Evolutionary conservation across 1,139 yeast species (phyloP).

Genomic region (Kodamaea derodonti): DNA sequence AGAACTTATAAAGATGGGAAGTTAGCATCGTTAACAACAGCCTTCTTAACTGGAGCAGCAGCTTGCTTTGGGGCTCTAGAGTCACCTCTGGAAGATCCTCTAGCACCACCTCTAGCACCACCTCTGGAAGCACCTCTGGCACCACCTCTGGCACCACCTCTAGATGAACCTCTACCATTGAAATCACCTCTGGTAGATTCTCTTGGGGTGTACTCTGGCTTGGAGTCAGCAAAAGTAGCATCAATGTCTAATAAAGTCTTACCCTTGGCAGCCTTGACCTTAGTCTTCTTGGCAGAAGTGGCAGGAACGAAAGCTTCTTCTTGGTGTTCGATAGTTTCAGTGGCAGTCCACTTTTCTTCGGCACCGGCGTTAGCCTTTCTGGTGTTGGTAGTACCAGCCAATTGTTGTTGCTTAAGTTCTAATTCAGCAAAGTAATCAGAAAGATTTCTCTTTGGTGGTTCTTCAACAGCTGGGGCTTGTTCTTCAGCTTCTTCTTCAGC

Average conservation of each 20-base stretch:
- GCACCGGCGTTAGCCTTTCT: slow-evolving; percentile 62
- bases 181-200: slow-evolving; percentile 26
- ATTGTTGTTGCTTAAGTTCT: slow-evolving; percentile 44
- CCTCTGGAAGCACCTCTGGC: slow-evolving; percentile 12
- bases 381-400: slow-evolving; percentile 37
- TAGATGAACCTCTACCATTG: slow-evolving; percentile 18
- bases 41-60: slow-evolving; percentile 25
- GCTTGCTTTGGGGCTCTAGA: slow-evolving; percentile 11
- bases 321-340: slow-evolving; percentile 60
- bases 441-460: slow-evolving; percentile 55
- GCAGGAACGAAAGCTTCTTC: slow-evolving; percentile 55
- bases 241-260: slow-evolving; percentile 66
- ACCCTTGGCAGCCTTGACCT: slow-evolving; percentile 62
- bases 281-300: slow-evolving; percentile 56
- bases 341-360: slow-evolving; percentile 55
- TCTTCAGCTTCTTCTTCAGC: slow-evolving; percentile 35
- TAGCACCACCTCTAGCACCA: slow-evolving; percentile 21
- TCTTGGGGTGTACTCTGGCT: slow-evolving; percentile 21
- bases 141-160: slow-evolving; percentile 19
- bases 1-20: slow-evolving; percentile 52
- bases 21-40: slow-evolving; percentile 52
- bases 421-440: slow-evolving; percentile 72
- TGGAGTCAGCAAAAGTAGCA: slow-evolving; percentile 56
- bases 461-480: slow-evolving; percentile 30
- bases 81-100: slow-evolving; percentile 18